Evolutionary conservation across 805 yeast species (phyloP).

Genomic region (Yamadazyma endophytica): DNA sequence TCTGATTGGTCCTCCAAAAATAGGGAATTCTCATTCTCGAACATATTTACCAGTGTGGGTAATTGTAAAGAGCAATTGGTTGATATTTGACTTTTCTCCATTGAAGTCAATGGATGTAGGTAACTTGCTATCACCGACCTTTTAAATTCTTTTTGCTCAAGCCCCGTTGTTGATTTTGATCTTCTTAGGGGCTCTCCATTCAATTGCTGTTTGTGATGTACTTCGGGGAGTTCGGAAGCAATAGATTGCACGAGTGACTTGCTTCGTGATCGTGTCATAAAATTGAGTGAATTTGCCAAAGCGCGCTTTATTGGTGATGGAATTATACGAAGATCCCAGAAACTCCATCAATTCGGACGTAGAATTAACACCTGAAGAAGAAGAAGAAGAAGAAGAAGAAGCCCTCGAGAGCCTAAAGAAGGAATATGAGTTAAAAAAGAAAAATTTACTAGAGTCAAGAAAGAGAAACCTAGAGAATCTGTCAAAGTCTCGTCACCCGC

Average conservation of each 20-base stretch:
- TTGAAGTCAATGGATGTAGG: slow-evolving; percentile 13
- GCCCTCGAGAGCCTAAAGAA: slow-evolving; percentile 34
- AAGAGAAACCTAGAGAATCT: slow-evolving; percentile 7
- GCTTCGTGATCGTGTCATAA: slow-evolving; percentile 47
- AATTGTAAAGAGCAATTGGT: too few species aligned
- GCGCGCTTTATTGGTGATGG: slow-evolving; percentile 1
- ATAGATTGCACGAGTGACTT: slow-evolving; percentile 61
- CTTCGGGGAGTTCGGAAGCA: slow-evolving; percentile 47
- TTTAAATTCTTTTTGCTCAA: not conserved
- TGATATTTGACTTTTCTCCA: slow-evolving; percentile 6
- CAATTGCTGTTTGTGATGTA: slow-evolving; percentile 1
- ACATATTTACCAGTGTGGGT: too few species aligned
- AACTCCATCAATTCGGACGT: slow-evolving; percentile 23
- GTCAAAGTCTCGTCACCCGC: slow-evolving; percentile 1
- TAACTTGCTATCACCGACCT: not conserved
- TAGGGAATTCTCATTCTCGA: too few species aligned
- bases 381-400: slow-evolving; percentile 38
- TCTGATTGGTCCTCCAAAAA: slow-evolving; percentile 9
- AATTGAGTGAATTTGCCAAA: not conserved
- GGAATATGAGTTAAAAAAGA: slow-evolving; percentile 27
- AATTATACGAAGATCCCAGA: slow-evolving; percentile 24
- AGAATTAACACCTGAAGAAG: slow-evolving; percentile 33
- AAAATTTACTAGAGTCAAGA: slow-evolving; percentile 13
- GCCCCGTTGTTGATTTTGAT: slow-evolving; percentile 12
- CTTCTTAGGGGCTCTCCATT: slow-evolving; percentile 3